Percentiles rank a stretch among this genome's conserved stretches.
These are phyloP conservation scores for Russula sp. DNA, from an alignment of 768 basidiomycete genomes.

Conservation along the genomic window DNA sequence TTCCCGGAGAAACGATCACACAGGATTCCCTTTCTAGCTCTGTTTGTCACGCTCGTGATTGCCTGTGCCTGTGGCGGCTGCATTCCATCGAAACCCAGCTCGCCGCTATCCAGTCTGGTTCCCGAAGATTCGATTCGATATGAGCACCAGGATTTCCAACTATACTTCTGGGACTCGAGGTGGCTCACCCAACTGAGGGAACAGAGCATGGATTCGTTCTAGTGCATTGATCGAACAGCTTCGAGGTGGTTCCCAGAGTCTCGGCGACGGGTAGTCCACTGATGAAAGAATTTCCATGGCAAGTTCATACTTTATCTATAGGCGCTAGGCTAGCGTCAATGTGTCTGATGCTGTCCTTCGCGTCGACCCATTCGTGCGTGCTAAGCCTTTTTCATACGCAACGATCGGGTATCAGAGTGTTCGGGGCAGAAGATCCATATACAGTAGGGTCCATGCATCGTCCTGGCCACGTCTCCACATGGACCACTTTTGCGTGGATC, in stretches of 20 bases:
- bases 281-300: neutral
- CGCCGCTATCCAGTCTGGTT: conserved; percentile 5
- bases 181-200: neutral
- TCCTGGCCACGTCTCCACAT: neutral
- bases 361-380: neutral
- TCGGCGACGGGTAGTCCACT: neutral
- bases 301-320: neutral
- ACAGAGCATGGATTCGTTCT: neutral
- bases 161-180: neutral
- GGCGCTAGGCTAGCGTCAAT: neutral
- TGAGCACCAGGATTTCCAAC: neutral
- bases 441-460: neutral
- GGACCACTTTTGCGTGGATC: neutral
- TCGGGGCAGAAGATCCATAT: neutral
- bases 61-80: conserved; percentile 13
- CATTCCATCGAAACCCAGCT: neutral
- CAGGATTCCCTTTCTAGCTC: neutral
- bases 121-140: conserved; percentile 9
- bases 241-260: neutral
- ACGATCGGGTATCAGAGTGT: neutral
- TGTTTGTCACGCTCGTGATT: conserved; percentile 7
- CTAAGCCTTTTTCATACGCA: neutral
- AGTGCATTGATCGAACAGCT: neutral
- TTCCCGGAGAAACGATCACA: conserved; percentile 10
- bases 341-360: neutral